Evolutionary conservation across 2,329 filamentous ascomycete species (phyloP).

Genomic region (Stemphylium lycopersici): DNA sequence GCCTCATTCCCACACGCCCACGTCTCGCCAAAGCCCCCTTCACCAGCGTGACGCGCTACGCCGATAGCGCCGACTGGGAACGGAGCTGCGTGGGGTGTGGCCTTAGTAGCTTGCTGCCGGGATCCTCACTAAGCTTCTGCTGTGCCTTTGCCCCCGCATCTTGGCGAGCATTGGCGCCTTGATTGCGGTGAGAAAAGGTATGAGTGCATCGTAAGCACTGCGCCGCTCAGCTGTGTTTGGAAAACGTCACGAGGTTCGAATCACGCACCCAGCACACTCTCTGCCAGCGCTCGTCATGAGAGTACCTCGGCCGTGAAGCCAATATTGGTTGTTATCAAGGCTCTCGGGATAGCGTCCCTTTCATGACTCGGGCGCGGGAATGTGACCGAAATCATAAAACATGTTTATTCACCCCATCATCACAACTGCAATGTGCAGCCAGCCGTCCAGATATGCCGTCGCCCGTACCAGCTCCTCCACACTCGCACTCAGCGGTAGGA

Average conservation of each 20-base stretch:
- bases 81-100: slow-evolving; percentile 19
- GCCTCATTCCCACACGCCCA: slow-evolving; percentile 18
- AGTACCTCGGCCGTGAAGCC: slow-evolving; percentile 1
- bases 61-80: slow-evolving; percentile 13
- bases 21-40: background rate
- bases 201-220: background rate
- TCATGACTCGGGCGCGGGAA: slow-evolving; percentile 8
- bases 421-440: slow-evolving; percentile 80
- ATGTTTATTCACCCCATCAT: slow-evolving; percentile 62
- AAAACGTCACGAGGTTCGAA: too few relatives aligned
- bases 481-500: slow-evolving; percentile 78
- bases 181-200: background rate
- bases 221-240: too few relatives aligned
- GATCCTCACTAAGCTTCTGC: slow-evolving; percentile 28
- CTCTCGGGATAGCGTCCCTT: slow-evolving; percentile 2
- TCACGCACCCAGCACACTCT: too few relatives aligned
- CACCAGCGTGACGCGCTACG: slow-evolving; percentile 14
- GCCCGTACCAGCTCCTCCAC: slow-evolving; percentile 83
- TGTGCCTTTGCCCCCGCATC: slow-evolving; percentile 18
- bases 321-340: slow-evolving; percentile 4
- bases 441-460: slow-evolving; percentile 89
- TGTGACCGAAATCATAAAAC: background rate
- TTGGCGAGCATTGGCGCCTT: slow-evolving; percentile 7
- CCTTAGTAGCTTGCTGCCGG: slow-evolving; percentile 9
- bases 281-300: too few relatives aligned